Evolutionary conservation across 345 rosid species (phyloP), one percentile per base, ranked within the genome.

Genomic region (Isatis tinctoria): DNA sequence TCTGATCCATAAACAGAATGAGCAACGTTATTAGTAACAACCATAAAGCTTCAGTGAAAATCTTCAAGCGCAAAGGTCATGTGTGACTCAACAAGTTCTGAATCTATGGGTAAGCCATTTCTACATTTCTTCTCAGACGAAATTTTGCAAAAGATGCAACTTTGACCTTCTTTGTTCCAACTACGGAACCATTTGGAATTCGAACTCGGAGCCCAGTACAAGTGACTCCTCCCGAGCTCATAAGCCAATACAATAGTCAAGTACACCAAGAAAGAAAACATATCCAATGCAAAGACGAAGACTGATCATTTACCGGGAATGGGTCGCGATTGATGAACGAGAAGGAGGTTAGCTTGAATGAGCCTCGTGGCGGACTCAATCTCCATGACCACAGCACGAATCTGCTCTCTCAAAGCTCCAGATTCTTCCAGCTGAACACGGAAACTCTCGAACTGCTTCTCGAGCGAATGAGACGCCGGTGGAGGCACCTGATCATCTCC

Each of bases 271-370:
- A n/a, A 4, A 32, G 7, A 36, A 8, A 36, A 37, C 20, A 6
- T 13, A 3, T 40, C n/a, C 22, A 61, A 56, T 41, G 45, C 45
- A 57, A 36, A 22, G 9, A 53, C n/a, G n/a, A 30, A 30, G 9
- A 53, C 6, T 5, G 36, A 44, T n/a, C 24, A 57, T 37, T 48
- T 81, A 95, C 99, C 97, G 2, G 93, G 83, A 67, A 95, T 76
- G 7, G 99, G 91, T 39, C 87, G 90, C 33, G 96, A 88, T 69
- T 92, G 97, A 66, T 95, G 97, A 61, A 92, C 90, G 17, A 88
- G 91, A 41, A 95, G 97, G 33, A 95, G 86, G 48, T 81, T 74
- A 74, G 95, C 89, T 61, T 88, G 87, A 81, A 95, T 82, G 44
- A 90, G 79, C 68, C 97, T 83, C 12, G 87, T 75, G 12, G 83